These are phyloP conservation scores for Bruguiera gymnorhiza DNA, from an alignment of 345 rosid species.

Conservation along the genomic window DNA sequence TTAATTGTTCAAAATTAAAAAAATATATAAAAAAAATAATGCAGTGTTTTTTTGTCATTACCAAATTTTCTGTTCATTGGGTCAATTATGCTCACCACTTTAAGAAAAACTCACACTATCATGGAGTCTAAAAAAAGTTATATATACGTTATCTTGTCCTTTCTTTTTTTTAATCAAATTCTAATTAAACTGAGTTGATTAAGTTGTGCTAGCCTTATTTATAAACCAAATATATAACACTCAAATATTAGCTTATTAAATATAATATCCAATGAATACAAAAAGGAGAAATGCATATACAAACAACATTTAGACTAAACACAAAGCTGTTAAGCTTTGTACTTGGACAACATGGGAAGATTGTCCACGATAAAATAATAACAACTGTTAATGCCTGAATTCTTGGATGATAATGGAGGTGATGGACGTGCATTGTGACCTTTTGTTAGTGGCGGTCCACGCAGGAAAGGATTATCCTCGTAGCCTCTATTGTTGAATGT, in stretches of 20 bases:
- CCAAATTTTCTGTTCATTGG: no score
- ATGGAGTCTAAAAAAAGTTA: no score
- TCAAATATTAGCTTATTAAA: neutral
- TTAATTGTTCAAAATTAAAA: no score
- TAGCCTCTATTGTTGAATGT: conserved; percentile 24
- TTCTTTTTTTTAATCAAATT: no score
- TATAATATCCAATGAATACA: neutral
- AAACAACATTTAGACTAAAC: neutral
- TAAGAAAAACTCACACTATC: no score
- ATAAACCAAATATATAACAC: no score
- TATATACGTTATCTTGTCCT: no score
- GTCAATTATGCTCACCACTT: no score
- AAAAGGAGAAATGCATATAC: neutral
- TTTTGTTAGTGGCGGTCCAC: conserved; percentile 22
- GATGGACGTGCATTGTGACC: neutral
- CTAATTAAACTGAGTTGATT: no score
- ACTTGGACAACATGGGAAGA: neutral
- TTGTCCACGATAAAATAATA: conserved; percentile 8
- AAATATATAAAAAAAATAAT: no score
- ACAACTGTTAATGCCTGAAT: neutral
- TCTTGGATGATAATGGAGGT: neutral
- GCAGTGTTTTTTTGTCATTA: no score
- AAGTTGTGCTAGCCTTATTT: no score
- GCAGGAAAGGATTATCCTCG: conserved; percentile 26
- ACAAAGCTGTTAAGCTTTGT: neutral